Conservation (phyloP, 768 basidiomycete genomes). For the Tricholoma matsutake region DNA sequence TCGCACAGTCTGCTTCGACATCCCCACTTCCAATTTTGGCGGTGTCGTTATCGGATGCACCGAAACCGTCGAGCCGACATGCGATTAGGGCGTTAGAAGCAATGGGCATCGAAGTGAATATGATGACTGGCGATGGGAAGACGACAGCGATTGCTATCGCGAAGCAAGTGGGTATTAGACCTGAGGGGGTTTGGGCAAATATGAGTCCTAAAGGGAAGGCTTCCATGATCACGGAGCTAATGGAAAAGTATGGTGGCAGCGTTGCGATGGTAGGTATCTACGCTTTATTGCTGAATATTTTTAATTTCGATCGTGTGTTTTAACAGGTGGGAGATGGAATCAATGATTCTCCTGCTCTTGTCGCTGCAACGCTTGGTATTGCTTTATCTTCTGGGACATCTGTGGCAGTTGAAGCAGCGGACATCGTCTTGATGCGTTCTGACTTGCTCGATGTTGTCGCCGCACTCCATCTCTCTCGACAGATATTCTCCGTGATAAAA, state of each 20-base stretch:
- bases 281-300: not conserved
- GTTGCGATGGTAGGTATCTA: conserved; percentile 80
- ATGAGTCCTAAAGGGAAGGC: conserved; percentile 98
- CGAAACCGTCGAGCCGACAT: conserved; percentile 80
- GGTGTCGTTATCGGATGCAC: conserved; percentile 81
- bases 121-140: conserved; percentile 93
- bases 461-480: conserved; percentile 84
- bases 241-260: conserved; percentile 64
- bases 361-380: conserved; percentile 94
- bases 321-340: conserved; percentile 94
- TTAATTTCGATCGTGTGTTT: not conserved
- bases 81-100: conserved; percentile 76
- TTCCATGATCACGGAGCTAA: conserved; percentile 74
- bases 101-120: conserved; percentile 91
- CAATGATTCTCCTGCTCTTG: conserved; percentile 97
- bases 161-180: conserved; percentile 80
- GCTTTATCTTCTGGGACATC: conserved; percentile 96
- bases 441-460: conserved; percentile 98
- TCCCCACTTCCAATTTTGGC: conserved; percentile 66
- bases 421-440: conserved; percentile 96
- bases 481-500: conserved; percentile 87
- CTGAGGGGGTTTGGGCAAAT: conserved; percentile 82
- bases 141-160: conserved; percentile 88
- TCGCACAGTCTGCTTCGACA: conserved; percentile 32
- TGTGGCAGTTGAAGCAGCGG: conserved; percentile 97